These are phyloP conservation scores for Glycine latifolia DNA, from an alignment of 306 rosid species.

Conservation along the genomic window DNA sequence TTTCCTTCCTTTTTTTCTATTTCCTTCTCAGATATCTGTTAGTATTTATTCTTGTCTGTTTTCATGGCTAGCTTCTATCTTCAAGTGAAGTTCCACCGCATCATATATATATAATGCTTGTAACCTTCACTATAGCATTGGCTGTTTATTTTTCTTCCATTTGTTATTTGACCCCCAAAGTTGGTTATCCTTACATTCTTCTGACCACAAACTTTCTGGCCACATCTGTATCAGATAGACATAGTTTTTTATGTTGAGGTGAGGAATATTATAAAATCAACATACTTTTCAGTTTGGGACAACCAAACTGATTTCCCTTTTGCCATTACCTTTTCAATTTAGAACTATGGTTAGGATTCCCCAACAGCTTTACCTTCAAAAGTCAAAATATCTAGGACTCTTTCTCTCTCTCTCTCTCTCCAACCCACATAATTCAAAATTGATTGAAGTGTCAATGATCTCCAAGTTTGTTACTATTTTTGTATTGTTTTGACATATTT, in stretches of 20 bases:
- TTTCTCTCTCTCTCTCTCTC: background rate
- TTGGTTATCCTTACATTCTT: conserved; percentile 40
- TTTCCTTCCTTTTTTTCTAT: background rate
- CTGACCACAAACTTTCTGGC: conserved; percentile 49
- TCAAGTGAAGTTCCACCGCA: conserved; percentile 4
- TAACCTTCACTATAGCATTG: background rate
- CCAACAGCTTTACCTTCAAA: conserved; percentile 39
- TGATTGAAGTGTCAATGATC: conserved; percentile 41
- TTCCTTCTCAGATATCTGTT: background rate
- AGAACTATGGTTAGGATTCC: conserved; percentile 40
- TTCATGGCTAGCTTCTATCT: background rate
- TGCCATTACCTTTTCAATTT: conserved; percentile 37
- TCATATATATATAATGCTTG: background rate
- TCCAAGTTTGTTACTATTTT: conserved; percentile 28
- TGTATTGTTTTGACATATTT: conserved; percentile 13
- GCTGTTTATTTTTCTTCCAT: conserved; percentile 13
- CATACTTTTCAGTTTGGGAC: conserved; percentile 40
- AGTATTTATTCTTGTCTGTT: conserved; percentile 25
- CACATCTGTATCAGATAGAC: conserved; percentile 11
- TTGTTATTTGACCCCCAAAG: conserved; percentile 43
- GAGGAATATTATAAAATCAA: conserved; percentile 42
- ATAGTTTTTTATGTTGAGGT: conserved; percentile 29
- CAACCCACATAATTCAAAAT: conserved; percentile 25
- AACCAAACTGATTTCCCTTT: conserved; percentile 31
- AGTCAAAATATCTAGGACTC: conserved; percentile 12